Base-by-base conservation (phyloP, 2,329 filamentous ascomycete species). In the Dryadomyces sulphureus region DNA sequence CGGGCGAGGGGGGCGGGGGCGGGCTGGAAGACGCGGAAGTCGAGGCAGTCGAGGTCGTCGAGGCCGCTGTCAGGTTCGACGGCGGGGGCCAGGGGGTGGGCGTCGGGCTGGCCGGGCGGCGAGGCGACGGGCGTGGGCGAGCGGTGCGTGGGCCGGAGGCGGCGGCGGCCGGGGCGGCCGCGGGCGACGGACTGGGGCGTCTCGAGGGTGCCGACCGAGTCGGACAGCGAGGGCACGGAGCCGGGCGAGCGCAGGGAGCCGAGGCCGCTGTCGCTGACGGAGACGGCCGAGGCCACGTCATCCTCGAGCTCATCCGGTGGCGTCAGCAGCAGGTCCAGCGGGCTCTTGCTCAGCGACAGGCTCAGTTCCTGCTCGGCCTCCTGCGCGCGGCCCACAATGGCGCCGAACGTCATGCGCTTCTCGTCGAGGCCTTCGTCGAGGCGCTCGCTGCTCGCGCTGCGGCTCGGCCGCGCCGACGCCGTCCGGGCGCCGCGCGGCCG, bases 361-460 rank as follows among this genome's bases (percentile, higher is more conserved):
- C 73, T 75, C 6, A 79, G 60, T 46, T 77, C 70, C 58, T 80
- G 78, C 55, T 77, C 74, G 7, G 67, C 72, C 9, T 72, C 67
- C 40, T 70, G 68, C 12, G 70, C 70, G 44, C 69, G 66, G 52
- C 68, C 65, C 14, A 77, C 66, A 43, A 77, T 69, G 7, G 72
- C 72, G 48, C 76, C 71, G 11, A 77, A 69, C 0, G 73, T 76
- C 62, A 79, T 65, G 43, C 63, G 57, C 53, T 59, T 60, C 45
- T 59, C 53, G 49, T 48, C 14, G 9, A 38, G 27, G n/a, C 27
- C 16, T 11, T 32, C 27, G 22, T 12, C 19, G n/a, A 42, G 2
- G n/a, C 42, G 20, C 16, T 34, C 14, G 41, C n/a, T 19, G 30
- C 27, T 43, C 11, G 19, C 14, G 41, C 17, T 21, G 2, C 41